These are phyloP conservation scores for Colletotrichum phormii DNA, from an alignment of 2,329 filamentous ascomycete species.

Conservation along the genomic window DNA sequence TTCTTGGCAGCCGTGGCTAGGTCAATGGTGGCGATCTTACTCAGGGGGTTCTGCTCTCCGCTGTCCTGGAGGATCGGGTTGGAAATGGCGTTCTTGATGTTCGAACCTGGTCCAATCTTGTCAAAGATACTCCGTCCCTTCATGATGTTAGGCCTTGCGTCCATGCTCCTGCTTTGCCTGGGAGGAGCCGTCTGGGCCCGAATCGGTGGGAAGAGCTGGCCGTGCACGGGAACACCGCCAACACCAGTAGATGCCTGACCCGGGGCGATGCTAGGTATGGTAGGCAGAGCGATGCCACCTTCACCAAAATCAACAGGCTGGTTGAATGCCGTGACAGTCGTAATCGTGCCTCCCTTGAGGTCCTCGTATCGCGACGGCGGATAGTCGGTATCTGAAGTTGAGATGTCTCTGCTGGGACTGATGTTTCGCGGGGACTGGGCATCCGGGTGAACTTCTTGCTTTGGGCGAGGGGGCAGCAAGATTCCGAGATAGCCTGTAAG, in stretches of 20 bases:
- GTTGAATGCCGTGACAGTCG: constrained; percentile 50
- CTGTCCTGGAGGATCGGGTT: constrained; percentile 56
- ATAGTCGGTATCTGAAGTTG: constrained; percentile 56
- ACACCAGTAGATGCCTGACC: constrained; percentile 50
- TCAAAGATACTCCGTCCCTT: constrained; percentile 45
- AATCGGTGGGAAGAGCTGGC: constrained; percentile 56
- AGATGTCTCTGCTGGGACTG: constrained; percentile 49
- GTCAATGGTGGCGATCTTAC: constrained; percentile 61
- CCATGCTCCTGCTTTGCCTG: constrained; percentile 36
- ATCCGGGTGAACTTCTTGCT: constrained; percentile 45
- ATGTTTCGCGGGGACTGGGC: constrained; percentile 53
- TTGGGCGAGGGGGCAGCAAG: constrained; percentile 45
- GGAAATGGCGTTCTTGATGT: constrained; percentile 59
- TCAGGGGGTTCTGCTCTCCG: constrained; percentile 52
- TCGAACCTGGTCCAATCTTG: constrained; percentile 40
- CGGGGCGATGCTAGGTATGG: constrained; percentile 51
- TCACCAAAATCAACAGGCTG: constrained; percentile 45
- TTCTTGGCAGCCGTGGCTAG: constrained; percentile 60
- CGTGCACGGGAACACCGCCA: constrained; percentile 53
- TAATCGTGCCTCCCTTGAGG: constrained; percentile 55
- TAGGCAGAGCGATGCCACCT: constrained; percentile 47
- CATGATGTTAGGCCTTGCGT: constrained; percentile 35
- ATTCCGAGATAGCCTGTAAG: constrained; percentile 53
- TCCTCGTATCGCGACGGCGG: constrained; percentile 62
- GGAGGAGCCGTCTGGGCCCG: constrained; percentile 44